Evolutionary conservation across 129 eudicot genomes (phyloP), one percentile per base, ranked within the genome.

Genomic region (Helichrysum umbraculigerum): DNA sequence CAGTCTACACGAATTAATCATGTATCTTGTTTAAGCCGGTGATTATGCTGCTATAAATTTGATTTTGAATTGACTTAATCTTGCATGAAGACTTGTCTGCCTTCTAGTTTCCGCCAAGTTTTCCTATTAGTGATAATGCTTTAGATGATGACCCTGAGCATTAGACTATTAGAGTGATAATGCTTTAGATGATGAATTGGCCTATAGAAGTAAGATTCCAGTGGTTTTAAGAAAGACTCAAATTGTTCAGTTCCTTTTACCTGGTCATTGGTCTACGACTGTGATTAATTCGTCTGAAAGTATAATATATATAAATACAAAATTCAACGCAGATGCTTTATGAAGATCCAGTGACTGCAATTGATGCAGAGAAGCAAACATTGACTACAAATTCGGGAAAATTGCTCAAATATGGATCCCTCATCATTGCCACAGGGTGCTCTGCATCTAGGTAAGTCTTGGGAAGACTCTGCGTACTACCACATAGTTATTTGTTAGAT

Each of bases 371-470:
- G 71, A 91, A 94, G 84, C 96, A 87, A 80, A 91, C 99, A 67
- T 76, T 94, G 86, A 86, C 74, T 3, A 94, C 99, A 76, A 82
- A 85, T 77, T 91, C 99, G 5, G 99, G 99, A 74, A 94, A 94
- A 66, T 71, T 86, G 83, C 84, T 94, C 19, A 94, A 91, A 80
- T 91, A 89, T 79, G 99, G 99, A 42, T 75, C 96, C 57, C 94
- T 94, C 17, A 89, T 94, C 17, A 75, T 94, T 79, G 97, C 97
- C 51, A 94, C 99, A 15, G 99, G 99, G 70, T 89, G 92, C 76
- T 84, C 94, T 51, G 97, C 99, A 28, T 87, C 97, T 70, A 91
- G 97, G 99, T 91, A 81, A 22, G 51, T 14, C 17, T 21, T 64
- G 17, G 4, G 69, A 32, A 32, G 69, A 64, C 62, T 7, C 12